Percentiles rank a stretch among this genome's conserved stretches.
These are phyloP conservation scores for Anaeromyces robustus DNA, from an alignment of 192 early-diverging fungal genomes.

Conservation along the genomic window DNA sequence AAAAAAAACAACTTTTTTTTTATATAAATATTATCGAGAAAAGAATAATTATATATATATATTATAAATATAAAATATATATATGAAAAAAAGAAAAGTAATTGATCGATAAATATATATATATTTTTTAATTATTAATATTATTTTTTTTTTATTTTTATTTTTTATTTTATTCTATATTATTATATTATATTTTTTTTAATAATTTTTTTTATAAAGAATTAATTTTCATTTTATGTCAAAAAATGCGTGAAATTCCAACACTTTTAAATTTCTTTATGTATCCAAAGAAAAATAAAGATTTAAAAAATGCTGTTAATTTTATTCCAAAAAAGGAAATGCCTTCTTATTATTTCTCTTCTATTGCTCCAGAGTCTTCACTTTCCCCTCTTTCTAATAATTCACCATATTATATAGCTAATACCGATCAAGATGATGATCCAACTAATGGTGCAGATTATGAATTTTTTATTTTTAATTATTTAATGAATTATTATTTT, in stretches of 20 bases:
- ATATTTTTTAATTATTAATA: no score
- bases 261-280: not conserved
- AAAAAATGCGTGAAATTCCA: not conserved
- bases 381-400: not conserved
- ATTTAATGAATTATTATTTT: not conserved
- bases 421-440: not conserved
- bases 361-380: not conserved
- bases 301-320: not conserved
- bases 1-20: no score
- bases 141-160: no score
- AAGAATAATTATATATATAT: no score
- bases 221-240: not conserved
- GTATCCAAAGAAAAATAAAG: not conserved
- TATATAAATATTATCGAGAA: no score
- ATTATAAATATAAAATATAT: no score
- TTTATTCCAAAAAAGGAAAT: not conserved
- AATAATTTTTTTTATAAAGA: not conserved
- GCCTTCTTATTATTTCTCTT: not conserved
- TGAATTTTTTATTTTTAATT: not conserved
- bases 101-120: no score
- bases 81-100: no score
- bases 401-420: not conserved
- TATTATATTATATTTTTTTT: no score
- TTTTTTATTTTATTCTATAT: no score
- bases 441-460: not conserved